Evolutionary conservation across 805 yeast species (phyloP), one percentile per base, ranked within the genome.

Genomic region (Lipomyces chichibuensis): DNA sequence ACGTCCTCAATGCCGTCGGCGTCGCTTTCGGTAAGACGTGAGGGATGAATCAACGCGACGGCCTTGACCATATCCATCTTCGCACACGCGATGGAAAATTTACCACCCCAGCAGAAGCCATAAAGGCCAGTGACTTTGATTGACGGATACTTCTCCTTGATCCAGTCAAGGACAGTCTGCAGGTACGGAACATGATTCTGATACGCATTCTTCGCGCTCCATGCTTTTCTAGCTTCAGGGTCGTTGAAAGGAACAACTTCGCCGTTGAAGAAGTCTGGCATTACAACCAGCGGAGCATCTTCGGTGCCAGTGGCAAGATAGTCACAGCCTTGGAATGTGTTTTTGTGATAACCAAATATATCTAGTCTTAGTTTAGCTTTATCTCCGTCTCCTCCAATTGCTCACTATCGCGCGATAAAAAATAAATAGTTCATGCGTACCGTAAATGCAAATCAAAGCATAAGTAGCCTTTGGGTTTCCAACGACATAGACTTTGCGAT

Each of bases 101-200:
- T 70, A 5, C 66, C 71, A 20, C 72, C 72, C 72, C 72, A 70
- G 65, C 72, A 70, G 27, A 65, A 60, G 7, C 72, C 72, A 60
- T 69, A 69, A 20, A 68, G 55, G 14, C 71, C 71, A 17, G 62
- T 62, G 2, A 57, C 53, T 20, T 59, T 54, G 23, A 68, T 65
- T 27, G 57, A 13, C 32, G 69, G 69, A 32, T 59, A 65, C 25
- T 49, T 59, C 11, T 17, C n/a, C 39, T 57, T 60, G 37, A 68
- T 46, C 52, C 37, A 61, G n/a, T 43, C 49, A 14, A 62, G 33
- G 4, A 63, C 55, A 2, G 35, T 17, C 13, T 59, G 61, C 33
- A 63, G 33, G 56, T 62, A 65, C 23, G 64, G 63, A 9, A 60
- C 35, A 32, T 62, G 63, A 20, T 46, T 57, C 54, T 58, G 49